Evolutionary conservation across 306 rosid genomes (phyloP).

Genomic region (Trifolium dubium): DNA sequence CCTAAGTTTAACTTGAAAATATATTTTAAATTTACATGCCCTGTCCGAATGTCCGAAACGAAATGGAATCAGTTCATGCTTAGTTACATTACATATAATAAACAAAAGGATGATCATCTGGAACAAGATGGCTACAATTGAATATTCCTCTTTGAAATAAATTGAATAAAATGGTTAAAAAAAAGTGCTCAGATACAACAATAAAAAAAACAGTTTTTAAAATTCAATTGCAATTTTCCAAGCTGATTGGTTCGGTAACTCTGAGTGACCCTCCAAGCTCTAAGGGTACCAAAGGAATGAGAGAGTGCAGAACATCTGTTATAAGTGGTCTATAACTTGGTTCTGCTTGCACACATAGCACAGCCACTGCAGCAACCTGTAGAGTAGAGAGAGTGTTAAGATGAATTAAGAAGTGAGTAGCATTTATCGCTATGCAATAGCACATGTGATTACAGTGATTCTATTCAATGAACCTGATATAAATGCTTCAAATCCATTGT

Average conservation of each 20-base stretch:
- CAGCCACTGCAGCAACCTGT: conserved; percentile 98
- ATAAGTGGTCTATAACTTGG: conserved; percentile 89
- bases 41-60: conserved; percentile 4
- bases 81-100: conserved; percentile 17
- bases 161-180: not conserved
- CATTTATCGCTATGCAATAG: not conserved
- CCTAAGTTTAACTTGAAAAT: conserved; percentile 4
- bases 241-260: conserved; percentile 52
- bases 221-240: conserved; percentile 42
- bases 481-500: conserved; percentile 95
- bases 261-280: conserved; percentile 90
- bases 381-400: conserved; percentile 43
- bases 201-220: not conserved
- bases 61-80: not conserved
- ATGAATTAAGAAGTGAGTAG: conserved; percentile 20
- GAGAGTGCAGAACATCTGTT: conserved; percentile 90
- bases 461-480: conserved; percentile 67
- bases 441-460: conserved; percentile 25
- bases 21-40: not conserved
- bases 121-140: conserved; percentile 20
- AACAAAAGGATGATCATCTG: not conserved
- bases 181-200: conserved; percentile 17
- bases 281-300: conserved; percentile 78
- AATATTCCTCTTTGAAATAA: conserved; percentile 27
- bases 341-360: conserved; percentile 89